These are phyloP conservation scores for Metarhizium sp. DNA, from an alignment of 2,329 filamentous ascomycete species.

Conservation along the genomic window DNA sequence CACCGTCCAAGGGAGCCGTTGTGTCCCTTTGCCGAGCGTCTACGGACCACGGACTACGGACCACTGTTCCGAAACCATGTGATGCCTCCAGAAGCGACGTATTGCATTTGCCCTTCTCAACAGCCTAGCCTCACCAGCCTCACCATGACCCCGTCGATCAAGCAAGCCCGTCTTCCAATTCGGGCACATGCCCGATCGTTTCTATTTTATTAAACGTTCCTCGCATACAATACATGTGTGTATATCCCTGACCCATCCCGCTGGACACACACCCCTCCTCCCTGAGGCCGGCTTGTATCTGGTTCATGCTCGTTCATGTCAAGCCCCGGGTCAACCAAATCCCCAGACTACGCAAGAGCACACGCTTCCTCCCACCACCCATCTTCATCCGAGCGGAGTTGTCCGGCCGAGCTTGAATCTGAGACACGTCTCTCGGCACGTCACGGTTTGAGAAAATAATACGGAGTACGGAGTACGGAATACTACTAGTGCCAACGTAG, in stretches of 20 bases:
- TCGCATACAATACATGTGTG: neutral
- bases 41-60: neutral
- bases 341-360: neutral
- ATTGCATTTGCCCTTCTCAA: neutral
- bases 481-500: no score
- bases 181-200: neutral
- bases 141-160: neutral
- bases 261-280: no score
- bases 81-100: neutral
- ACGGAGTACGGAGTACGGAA: no score
- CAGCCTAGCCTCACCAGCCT: neutral
- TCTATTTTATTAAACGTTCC: neutral
- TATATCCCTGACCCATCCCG: neutral
- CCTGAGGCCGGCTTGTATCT: no score
- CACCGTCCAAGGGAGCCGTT: no score
- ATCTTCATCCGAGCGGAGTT: neutral
- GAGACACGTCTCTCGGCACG: neutral
- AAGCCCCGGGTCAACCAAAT: neutral
- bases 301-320: neutral
- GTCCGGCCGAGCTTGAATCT: neutral
- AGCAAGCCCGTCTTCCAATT: neutral
- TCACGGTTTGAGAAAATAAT: neutral
- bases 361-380: neutral
- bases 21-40: neutral
- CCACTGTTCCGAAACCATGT: neutral